Evolutionary conservation across 495 filamentous ascomycete genomes (phyloP), one percentile per base, ranked within the genome.

Genomic region (Penicillium simplicissimum): DNA sequence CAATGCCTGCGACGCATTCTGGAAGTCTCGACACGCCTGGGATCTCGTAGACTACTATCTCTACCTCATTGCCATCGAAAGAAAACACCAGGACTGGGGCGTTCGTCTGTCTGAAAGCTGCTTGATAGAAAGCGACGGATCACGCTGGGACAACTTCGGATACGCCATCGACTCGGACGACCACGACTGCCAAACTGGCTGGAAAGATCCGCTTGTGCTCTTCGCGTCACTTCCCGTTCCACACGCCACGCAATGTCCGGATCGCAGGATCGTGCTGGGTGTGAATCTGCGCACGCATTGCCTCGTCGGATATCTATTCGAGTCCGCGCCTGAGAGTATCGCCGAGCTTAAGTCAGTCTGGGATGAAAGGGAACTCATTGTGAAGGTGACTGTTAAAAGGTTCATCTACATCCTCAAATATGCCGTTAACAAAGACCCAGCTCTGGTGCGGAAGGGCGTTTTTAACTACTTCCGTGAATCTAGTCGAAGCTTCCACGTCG

Each of bases 151-250:
- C 5, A 53, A 36, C 17, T 53, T 53, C 9, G 51, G 51, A 5
- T 19, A 21, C 10, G 23, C 34, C 31, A 53, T 53, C 11, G 33
- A 53, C 33, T 53, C 51, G 7, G 51, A 53, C 19, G 51, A 53
- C 14, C 51, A 6, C 7, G 49, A 42, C 1, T 15, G 23, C 9
- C 14, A 40, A 34, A 37, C 25, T 7, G 21, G 21, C 1, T 37
- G 35, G 48, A 36, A 15, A 13, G 34, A 57, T n/a, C 55, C 55
- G 4, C 62, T 65, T 8, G 53, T 77, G 2, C 14, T 76, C 5
- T 76, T 77, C 38, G 45, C 52, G 1, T 61, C 55, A 10, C 55
- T 79, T 36, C 75, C 76, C n/a, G 54, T 78, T 3, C 61, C 67
- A 9, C 55, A 69, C 25, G 37, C 38, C 0, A 48, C 42, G 3